phyloP scores from a whole-genome alignment of 1,139 yeast species.

The Hemisphaericaspora lyxosophila region DNA sequence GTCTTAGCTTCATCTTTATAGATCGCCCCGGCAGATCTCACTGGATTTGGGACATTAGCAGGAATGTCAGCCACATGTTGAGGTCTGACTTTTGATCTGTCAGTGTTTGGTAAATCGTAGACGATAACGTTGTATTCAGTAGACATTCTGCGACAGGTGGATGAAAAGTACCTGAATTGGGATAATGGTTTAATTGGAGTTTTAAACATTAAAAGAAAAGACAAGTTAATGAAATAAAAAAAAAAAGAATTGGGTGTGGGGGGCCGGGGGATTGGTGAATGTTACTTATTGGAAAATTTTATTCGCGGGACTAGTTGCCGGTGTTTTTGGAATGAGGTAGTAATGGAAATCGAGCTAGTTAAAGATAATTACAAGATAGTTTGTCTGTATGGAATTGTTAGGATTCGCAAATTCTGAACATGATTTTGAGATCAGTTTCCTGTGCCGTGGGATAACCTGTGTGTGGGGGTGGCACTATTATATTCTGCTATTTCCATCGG shows the following conservation, averaged over 20 bases:
- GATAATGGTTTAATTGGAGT: background rate
- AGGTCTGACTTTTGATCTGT: conserved; percentile 55
- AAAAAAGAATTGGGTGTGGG: too few species aligned
- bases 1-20: conserved; percentile 50
- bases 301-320: too few species aligned
- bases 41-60: conserved; percentile 49
- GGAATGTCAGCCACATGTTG: conserved; percentile 60
- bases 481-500: too few species aligned
- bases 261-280: too few species aligned
- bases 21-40: conserved; percentile 67
- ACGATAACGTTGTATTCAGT: conserved; percentile 69
- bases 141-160: conserved; percentile 16
- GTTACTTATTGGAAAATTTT: too few species aligned
- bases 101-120: conserved; percentile 66
- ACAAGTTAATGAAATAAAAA: too few species aligned
- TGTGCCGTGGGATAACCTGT: background rate
- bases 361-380: too few species aligned
- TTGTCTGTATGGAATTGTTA: too few species aligned
- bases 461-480: background rate
- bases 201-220: background rate
- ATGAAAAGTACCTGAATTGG: conserved; percentile 7
- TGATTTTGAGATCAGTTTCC: too few species aligned
- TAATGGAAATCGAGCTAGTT: too few species aligned
- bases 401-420: too few species aligned
- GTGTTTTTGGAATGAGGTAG: too few species aligned